Evolutionary conservation across 1,284 basidiomycete genomes (phyloP).

Genomic region (Tilletia walkeri): DNA sequence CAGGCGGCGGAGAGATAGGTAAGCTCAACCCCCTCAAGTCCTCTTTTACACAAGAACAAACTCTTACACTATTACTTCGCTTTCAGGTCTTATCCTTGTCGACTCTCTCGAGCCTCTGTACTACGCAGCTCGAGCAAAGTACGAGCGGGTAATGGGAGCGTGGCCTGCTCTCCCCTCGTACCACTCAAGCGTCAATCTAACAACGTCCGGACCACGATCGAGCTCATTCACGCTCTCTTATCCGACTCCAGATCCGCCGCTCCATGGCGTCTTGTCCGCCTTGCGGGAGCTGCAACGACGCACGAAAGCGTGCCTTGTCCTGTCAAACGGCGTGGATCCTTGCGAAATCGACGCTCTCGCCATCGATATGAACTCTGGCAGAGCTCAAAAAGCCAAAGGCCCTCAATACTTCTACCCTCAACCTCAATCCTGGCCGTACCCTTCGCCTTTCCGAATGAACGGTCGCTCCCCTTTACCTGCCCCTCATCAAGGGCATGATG

Average conservation of each 20-base stretch:
- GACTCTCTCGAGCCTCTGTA: not conserved
- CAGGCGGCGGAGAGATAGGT: not conserved
- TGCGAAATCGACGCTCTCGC: not conserved
- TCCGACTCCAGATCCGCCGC: not conserved
- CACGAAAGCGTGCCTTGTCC: not conserved
- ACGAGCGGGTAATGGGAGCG: not conserved
- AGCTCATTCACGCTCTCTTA: too few species aligned
- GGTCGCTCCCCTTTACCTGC: not conserved
- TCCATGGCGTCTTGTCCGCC: slow-evolving; percentile 1
- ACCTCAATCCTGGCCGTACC: not conserved
- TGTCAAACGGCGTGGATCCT: not conserved
- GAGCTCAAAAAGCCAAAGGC: not conserved
- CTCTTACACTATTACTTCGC: not conserved
- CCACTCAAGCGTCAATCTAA: not conserved
- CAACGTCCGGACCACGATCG: not conserved
- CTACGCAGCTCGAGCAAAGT: not conserved
- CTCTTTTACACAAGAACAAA: not conserved
- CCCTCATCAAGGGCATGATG: too few species aligned
- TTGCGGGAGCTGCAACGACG: not conserved
- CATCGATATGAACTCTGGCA: not conserved
- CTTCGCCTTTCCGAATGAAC: not conserved
- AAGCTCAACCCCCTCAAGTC: not conserved
- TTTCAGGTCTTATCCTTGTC: not conserved
- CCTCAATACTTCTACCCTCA: not conserved
- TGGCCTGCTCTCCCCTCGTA: not conserved